Base-by-base conservation (phyloP, 2,329 filamentous ascomycete species). In the Alternaria hordeiaustralica region DNA sequence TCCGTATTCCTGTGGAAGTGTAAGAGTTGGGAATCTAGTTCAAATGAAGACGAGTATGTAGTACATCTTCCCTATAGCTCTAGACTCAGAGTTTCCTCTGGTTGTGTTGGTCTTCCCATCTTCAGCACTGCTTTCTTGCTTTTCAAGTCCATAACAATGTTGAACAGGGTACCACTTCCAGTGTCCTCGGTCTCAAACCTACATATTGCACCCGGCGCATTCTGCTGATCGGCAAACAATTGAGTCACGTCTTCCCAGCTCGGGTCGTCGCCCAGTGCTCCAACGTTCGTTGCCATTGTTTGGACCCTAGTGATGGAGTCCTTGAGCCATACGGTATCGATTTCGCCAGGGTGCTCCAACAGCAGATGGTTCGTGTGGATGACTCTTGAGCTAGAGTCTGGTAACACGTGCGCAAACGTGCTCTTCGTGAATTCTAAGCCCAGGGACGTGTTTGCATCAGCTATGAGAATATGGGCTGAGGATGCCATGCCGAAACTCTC, bases 381-480 rank as follows among this genome's bases (percentile, higher is more conserved):
- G 1, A 84, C 71, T 9, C 79, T 72, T 1, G 76, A 72, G 1
- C 51, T 59, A 0, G 50, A 60, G 64, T 83, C 81, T 64, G 80
- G 63, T 65, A 64, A 15, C 10, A 77, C 64, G 66, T 78, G 59
- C 23, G 65, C 79, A 70, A 68, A 76, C 18, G 67, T 78, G 58
- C 64, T 73, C 71, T 78, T 83, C 0, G 76, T 76, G 43, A 77
- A 87, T 69, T 89, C 87, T 7, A 88, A 66, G 0, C 87, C 86
- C 5, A 84, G 69, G 0, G 81, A 80, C 1, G 82, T 83, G 0
- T 71, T 78, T 5, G 75, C 65, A 71, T 88, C 87, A 0, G 83
- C 86, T 41, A 88, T 75, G 0, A 87, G 75, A 64, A 88, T 87
- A 65, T 88, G 85, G 55, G 84, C 86, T 4, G 85, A 81, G 7